Base-by-base conservation (phyloP, 78 protist species). In the Polysphondylium violaceum region DNA sequence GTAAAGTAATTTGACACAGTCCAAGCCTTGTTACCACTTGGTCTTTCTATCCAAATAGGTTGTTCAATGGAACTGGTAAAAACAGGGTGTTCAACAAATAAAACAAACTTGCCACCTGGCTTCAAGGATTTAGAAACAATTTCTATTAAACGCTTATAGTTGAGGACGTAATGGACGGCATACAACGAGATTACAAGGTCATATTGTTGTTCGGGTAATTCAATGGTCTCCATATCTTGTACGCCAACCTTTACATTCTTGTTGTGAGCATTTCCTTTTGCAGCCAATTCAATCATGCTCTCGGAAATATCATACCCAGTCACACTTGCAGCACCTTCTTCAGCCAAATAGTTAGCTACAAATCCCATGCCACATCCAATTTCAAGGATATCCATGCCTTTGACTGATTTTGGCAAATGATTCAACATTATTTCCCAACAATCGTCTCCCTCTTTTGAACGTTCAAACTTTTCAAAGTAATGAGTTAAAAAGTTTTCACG, bases 301-400 rank as follows among this genome's bases (percentile, higher is more conserved):
- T 60, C 68, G 2, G 68, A 60, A 7, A 60, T 5, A 11, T 60
- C 68, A 11, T 23, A 60, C 3, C 36, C 68, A 3, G 8, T 6
- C 3, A 27, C 68, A 27, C 38, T 21, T 60, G 25, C 31, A 12
- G 68, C 68, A 27, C 68, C 68, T 8, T 60, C 7, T 2, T 60
- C 35, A 60, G 2, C 25, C 8, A 38, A 33, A 33, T 38, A 60
- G 12, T 38, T 60, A 5, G 35, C 2, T 8, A 60, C 25, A 27
- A 31, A 60, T 14, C 68, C 68, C 19, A 60, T 31, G 8, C 68
- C 68, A 27, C 68, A 60, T 23, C 68, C 68, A 23, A 60, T 33
- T 8, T 60, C 68, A 3, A 38, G 44, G 31, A 60, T 38, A 23
- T 12, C 35, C 38, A 27, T 12, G 35, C 31, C 31, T 7, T 60